These are phyloP conservation scores for Polygonum maritimum DNA, from an alignment of 148 eudicot species.

Conservation along the genomic window DNA sequence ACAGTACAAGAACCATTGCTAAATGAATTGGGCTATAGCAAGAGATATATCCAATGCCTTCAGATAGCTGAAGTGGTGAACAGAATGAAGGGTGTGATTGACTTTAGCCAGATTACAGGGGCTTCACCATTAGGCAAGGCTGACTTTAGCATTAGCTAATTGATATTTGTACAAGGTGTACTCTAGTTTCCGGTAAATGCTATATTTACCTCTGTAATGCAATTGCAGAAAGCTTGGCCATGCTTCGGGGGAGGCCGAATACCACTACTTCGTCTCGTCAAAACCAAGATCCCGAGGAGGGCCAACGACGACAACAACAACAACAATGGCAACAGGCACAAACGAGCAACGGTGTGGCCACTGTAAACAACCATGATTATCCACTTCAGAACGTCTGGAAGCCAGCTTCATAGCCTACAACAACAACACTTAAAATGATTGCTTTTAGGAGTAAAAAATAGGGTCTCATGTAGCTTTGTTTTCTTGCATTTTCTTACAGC, in stretches of 20 bases:
- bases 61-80: slow-evolving; percentile 93
- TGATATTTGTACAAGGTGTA: neutral
- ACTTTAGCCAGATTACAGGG: slow-evolving; percentile 58
- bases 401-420: too few relatives aligned
- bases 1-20: slow-evolving; percentile 71
- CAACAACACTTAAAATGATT: too few relatives aligned
- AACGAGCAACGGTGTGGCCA: too few relatives aligned
- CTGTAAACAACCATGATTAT: too few relatives aligned
- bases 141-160: neutral
- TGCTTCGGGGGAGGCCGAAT: neutral
- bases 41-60: slow-evolving; percentile 92
- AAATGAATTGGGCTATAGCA: slow-evolving; percentile 82
- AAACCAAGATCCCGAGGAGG: neutral
- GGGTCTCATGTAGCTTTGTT: too few relatives aligned
- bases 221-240: neutral
- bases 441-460: too few relatives aligned
- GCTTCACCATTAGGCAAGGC: slow-evolving; percentile 81
- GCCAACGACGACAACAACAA: neutral
- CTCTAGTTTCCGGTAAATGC: neutral
- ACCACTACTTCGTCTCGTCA: neutral
- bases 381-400: too few relatives aligned
- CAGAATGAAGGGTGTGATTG: slow-evolving; percentile 92
- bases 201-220: neutral
- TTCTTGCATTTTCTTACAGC: too few relatives aligned
- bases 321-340: too few relatives aligned